Evolutionary conservation across 345 rosid species (phyloP).

Genomic region (Psidium friedrichsthalianum): DNA sequence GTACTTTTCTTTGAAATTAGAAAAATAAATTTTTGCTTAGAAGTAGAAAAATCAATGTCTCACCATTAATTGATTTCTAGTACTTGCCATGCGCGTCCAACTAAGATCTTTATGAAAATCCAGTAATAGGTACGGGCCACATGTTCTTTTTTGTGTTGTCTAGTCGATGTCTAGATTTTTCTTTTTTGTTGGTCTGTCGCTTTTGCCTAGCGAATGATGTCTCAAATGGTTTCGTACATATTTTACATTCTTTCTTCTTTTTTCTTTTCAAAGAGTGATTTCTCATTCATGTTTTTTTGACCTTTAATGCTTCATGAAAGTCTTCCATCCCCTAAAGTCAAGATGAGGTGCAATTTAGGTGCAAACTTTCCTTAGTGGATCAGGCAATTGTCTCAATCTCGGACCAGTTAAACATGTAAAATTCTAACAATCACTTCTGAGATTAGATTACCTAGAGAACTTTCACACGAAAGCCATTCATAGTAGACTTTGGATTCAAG

Average conservation of each 20-base stretch:
- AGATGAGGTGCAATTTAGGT: background rate
- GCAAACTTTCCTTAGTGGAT: background rate
- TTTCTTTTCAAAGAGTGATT: background rate
- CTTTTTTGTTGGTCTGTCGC: background rate
- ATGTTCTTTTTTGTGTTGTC: background rate
- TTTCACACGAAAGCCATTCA: background rate
- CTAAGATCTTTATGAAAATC: background rate
- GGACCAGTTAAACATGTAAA: background rate
- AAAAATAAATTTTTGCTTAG: too few relatives aligned
- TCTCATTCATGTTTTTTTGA: background rate
- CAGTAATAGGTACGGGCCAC: background rate
- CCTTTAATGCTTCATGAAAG: background rate
- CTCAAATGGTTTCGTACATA: background rate
- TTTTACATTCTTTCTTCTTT: background rate
- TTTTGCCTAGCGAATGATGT: background rate
- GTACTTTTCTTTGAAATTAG: too few relatives aligned
- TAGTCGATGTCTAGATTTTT: background rate
- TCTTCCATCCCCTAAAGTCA: background rate
- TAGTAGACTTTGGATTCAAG: background rate
- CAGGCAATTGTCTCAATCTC: background rate
- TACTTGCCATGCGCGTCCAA: background rate
- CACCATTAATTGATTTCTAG: too few relatives aligned
- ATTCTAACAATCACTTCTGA: background rate
- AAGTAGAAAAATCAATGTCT: too few relatives aligned
- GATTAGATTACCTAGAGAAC: background rate